Base-by-base conservation (phyloP, 495 filamentous ascomycete species). In the Hypoxylon subgilvum region DNA sequence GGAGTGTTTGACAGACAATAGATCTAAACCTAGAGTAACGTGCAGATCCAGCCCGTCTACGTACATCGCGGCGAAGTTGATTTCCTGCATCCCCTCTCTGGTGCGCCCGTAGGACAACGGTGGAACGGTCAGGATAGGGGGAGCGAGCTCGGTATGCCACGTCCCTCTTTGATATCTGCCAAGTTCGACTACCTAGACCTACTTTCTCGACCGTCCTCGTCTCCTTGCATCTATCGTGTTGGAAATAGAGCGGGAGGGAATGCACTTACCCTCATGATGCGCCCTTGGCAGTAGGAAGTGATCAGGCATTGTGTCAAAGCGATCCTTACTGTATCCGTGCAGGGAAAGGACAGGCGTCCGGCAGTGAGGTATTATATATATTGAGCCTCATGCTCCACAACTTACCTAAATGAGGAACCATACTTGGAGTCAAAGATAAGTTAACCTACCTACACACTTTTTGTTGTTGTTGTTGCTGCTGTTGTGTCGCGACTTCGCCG, bases 1-100 rank as follows among this genome's bases (percentile, higher is more conserved):
- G 57, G 49, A 30, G 23, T 46, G 52, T 56, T 46, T 52, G 52
- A 52, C 52, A 52, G 58, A 56, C 46, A 46, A 46, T n/a, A n/a
- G 51, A 57, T 55, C 48, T 53, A 40, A 32, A 46, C 28, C 35
- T 40, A 44, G 40, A 45, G 46, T 27, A 45, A 46, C 13, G 25
- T 46, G 49, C 38, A 58, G 61, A 64, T 64, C 61, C 49, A 30
- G 54, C 49, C 61, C 44, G n/a, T n/a, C n/a, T n/a, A n/a, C n/a
- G n/a, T n/a, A n/a, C n/a, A n/a, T n/a, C n/a, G 50, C 49, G 44
- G 49, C 54, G 61, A 64, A 59, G 49, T n/a, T 58, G 61, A 51
- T 64, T 59, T 50, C 60, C 13, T 53, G 48, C 53, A 53, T 28
- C 48, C 48, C 52, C 36, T 45, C 57, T 47, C 19, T 50, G 35